Evolutionary conservation across 768 basidiomycete genomes (phyloP).

Genomic region (Rubroboletus pulcherrimus): DNA sequence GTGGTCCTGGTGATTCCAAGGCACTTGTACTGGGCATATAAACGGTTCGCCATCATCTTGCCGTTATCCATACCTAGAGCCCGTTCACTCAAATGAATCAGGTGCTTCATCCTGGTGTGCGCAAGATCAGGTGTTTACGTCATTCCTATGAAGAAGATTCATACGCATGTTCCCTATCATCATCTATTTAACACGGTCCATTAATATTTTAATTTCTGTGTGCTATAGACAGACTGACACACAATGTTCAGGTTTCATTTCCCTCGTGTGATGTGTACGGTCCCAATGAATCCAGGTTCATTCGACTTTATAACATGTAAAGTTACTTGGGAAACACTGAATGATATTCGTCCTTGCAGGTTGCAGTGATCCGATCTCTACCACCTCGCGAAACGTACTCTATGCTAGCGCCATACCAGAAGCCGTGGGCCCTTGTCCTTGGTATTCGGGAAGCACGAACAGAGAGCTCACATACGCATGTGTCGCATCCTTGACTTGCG

Average conservation of each 20-base stretch:
- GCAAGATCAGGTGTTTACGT: not conserved
- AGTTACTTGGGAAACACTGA: constrained; percentile 1
- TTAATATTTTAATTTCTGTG: not conserved
- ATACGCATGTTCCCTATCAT: constrained; percentile 4
- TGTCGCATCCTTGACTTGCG: not conserved
- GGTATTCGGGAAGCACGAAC: not conserved
- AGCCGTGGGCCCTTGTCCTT: constrained; percentile 1
- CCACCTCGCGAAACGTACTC: not conserved
- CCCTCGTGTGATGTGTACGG: constrained; percentile 2
- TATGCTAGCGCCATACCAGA: not conserved
- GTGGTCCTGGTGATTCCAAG: not conserved
- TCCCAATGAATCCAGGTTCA: constrained; percentile 2
- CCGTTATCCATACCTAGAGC: not conserved
- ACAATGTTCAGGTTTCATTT: not conserved
- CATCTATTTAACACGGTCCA: not conserved
- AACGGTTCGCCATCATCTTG: not conserved
- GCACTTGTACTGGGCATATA: not conserved
- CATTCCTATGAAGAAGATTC: not conserved
- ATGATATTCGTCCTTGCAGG: not conserved
- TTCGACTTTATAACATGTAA: constrained; percentile 6
- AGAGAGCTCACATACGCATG: constrained; percentile 4
- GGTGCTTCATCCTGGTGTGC: not conserved
- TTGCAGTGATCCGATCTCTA: not conserved
- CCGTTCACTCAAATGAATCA: not conserved
- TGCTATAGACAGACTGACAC: not conserved